A percentile compares a stretch with the other conserved stretches of the same genome.
phyloP scores from a whole-genome alignment of 306 rosid genomes.

The Inga oerstediana region DNA sequence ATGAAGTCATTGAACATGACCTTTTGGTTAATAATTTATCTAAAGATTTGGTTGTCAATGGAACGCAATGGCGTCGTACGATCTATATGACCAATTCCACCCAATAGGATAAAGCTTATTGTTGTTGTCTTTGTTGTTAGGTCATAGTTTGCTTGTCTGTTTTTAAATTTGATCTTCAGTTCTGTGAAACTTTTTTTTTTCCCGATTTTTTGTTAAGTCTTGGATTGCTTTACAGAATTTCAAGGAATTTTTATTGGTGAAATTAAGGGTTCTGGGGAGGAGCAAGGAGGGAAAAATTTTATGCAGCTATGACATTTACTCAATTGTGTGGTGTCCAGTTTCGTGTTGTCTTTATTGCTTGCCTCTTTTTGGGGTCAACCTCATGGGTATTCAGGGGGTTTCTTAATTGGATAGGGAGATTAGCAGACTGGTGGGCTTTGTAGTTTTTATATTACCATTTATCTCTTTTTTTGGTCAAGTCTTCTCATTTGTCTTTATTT shows the following conservation, averaged over 20 bases:
- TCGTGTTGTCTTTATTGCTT: not conserved
- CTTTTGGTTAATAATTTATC: no score
- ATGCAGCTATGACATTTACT: not conserved
- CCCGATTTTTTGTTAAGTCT: no score
- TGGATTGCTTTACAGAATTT: not conserved
- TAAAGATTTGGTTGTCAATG: no score
- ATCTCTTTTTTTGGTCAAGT: not conserved
- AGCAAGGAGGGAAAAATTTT: not conserved
- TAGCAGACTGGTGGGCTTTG: not conserved
- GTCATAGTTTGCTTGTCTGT: not conserved
- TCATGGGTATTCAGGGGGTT: not conserved
- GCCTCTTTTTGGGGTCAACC: not conserved
- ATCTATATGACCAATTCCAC: no score
- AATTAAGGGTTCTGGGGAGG: not conserved
- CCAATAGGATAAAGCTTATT: no score
- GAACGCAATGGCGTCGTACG: no score
- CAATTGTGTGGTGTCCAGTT: not conserved
- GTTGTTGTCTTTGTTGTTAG: not conserved
- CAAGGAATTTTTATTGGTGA: not conserved
- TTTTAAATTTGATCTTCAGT: not conserved
- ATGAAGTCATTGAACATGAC: no score
- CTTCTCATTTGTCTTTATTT: not conserved
- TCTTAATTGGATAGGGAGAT: not conserved
- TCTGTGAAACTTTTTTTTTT: not conserved
- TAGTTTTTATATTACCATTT: not conserved